Evolutionary conservation across 768 basidiomycete genomes (phyloP), one percentile per base, ranked within the genome.

Genomic region (Termitomyces sp.): DNA sequence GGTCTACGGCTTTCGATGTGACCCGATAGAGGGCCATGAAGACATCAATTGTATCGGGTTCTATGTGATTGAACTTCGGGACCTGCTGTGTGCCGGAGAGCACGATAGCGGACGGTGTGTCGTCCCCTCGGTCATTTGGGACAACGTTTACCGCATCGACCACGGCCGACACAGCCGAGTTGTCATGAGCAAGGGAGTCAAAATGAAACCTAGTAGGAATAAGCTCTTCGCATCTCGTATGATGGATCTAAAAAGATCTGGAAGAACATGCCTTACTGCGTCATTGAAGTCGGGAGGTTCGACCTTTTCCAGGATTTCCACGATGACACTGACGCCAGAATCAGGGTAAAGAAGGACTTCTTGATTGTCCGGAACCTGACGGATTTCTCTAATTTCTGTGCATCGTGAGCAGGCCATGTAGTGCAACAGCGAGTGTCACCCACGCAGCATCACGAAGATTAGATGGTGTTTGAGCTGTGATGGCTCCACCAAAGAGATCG

Each of bases 321-420:
- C 72, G 50, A 98, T 82, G 61, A 95, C 80, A 67, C 89, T 93
- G 63, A 86, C 76, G 49, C 79, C 79, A 5, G 86, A 89, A 48
- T 83, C 72, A 6, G 82, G 82, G 55, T 86, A 87, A 56, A 97
- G 69, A 72, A 93, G 89, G 42, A 97, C 96, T 68, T 98, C 97
- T 71, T 99, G 96, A 4, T 85, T 93, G 69, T 98, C 90, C 14
- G 97, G 95, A 13, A 99, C 79, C 73, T 98, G 91, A 54, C 96
- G 92, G 13, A 80, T 47, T 62, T 78, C 71, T 27, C 82, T 83
- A 58, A 27, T 32, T 53, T 61, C 43, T 34, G 36, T 39, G 34
- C 47, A 49, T 5, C 30, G 42, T 57, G 22, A 53, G 18, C 34
- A 39, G 49, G 30, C 37, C 44, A n/a, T 47, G 14, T 13, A 37